phyloP scores from a whole-genome alignment of 2,329 filamentous ascomycete species.

The Penicillium sp. region DNA sequence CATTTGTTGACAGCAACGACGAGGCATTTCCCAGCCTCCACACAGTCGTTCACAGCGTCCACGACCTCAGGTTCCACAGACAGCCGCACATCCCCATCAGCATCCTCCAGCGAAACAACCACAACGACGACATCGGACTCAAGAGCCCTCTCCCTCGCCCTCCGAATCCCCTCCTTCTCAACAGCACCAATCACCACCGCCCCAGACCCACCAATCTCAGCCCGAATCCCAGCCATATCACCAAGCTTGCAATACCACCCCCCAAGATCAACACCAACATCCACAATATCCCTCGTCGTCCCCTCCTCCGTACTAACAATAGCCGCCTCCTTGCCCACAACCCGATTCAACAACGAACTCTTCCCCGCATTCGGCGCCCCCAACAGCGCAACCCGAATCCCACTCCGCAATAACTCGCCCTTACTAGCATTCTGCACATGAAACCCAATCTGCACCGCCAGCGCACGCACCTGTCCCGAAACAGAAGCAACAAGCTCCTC shows the following conservation, averaged over 20 bases:
- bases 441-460: constrained; percentile 64
- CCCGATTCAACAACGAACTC: constrained; percentile 85
- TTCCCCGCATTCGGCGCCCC: constrained; percentile 95
- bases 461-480: constrained; percentile 60
- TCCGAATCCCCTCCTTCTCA: constrained; percentile 85
- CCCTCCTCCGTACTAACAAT: constrained; percentile 93
- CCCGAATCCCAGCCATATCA: constrained; percentile 87
- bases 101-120: constrained; percentile 71
- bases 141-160: constrained; percentile 77
- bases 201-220: constrained; percentile 30
- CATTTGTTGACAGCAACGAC: constrained; percentile 64
- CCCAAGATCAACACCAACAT: constrained; percentile 83
- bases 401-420: constrained; percentile 79
- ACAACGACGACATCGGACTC: constrained; percentile 85
- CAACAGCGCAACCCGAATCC: constrained; percentile 82
- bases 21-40: constrained; percentile 54
- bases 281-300: constrained; percentile 90
- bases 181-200: constrained; percentile 64
- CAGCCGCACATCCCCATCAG: constrained; percentile 33
- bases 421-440: constrained; percentile 78
- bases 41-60: constrained; percentile 55
- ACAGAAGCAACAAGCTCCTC: constrained; percentile 71
- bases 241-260: constrained; percentile 93
- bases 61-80: constrained; percentile 59
- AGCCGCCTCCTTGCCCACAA: constrained; percentile 89